Evolutionary conservation across 192 early-diverging fungal species (phyloP), one percentile per base, ranked within the genome.

Genomic region (Coemansia sp.): DNA sequence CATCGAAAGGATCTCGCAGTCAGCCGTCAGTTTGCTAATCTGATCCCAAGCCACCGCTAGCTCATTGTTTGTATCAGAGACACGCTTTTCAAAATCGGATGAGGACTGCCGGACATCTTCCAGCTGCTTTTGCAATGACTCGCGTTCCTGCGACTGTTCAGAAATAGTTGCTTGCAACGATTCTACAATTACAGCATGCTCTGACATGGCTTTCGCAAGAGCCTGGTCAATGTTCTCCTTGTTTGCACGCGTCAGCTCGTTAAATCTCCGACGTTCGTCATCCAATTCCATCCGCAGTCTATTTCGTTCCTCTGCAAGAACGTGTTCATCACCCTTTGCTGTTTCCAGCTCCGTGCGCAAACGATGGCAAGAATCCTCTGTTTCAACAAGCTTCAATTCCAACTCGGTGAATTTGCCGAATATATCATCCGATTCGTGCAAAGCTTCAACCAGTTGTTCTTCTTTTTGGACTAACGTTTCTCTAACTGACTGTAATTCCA

Each of bases 401-500:
- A 73, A 15, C 19, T 67, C 65, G 41, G 49, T 47, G 37, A 65
- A 61, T 37, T 22, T 49, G 40, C 61, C 18, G 39, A 56, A 67
- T 4, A 76, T 43, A 16, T 76, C 68, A 15, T 77, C 77, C 0
- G 72, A 71, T 60, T 79, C 77, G 60, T 64, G 70, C 69, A 71
- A 56, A 6, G 59, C 39, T 9, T 57, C 67, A 7, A 62, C 69
- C 39, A 84, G 66, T 66, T 80, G 62, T 22, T 77, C 69, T 56
- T 80, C 73, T 57, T 69, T 77, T 39, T 79, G 64, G 11, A 67
- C 57, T 13, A 78, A 71, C 39, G 82, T 73, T 58, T 77, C 71
- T 9, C 64, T 61, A 16, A 60, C 64, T 5, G 82, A 64, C 36
- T 80, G 76, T 43, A 80, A 58, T 68, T 84, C 82, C 82, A 77